Evolutionary conservation across 306 rosid species (phyloP), one percentile per base, ranked within the genome.

Genomic region (Astragalus membranaceus): DNA sequence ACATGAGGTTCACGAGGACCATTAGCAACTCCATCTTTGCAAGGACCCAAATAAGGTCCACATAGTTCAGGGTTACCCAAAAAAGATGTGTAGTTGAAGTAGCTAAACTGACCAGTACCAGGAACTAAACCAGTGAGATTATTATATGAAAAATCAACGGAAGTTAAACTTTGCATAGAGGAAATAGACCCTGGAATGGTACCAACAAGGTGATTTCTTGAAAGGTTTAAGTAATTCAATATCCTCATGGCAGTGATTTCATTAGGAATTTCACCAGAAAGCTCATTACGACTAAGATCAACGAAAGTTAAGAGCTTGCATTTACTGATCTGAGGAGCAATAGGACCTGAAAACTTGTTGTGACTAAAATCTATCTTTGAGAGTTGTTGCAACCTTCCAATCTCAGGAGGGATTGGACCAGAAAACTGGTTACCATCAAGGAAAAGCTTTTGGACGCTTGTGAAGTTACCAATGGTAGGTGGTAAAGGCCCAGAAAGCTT

Each of bases 71-170:
- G 82, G 63, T 93, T 93, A 0, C 97, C 97, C 0, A 87, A 53
- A 79, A 93, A 93, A 9, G 98, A 93, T 7, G 98, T 90, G 74
- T 84, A 88, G 79, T 93, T 93, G 80, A 93, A 93, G 86, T 93
- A 90, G 51, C 98, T 88, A 55, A 93, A 93, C 73, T 93, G 98
- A 10, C 98, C 97, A 9, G 96, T 90, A 4, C 98, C 88, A 5
- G 96, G 98, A 75, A 93, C 98, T 83, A 90, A 81, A 72, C 97
- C 97, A 47, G 98, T 87, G 80, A 93, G 92, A 81, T 90, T 88
- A 78, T 93, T 93, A 20, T 85, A 93, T 0, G 98, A 93, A 75
- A 93, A 93, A 79, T 93, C 98, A 55, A 90, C 98, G 0, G 97
- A 93, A 3, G 98, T 93, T 61, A 90, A 79, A 75, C 98, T 93